These are phyloP conservation scores for Amanita muscaria DNA, from an alignment of 768 basidiomycete species.

Conservation along the genomic window DNA sequence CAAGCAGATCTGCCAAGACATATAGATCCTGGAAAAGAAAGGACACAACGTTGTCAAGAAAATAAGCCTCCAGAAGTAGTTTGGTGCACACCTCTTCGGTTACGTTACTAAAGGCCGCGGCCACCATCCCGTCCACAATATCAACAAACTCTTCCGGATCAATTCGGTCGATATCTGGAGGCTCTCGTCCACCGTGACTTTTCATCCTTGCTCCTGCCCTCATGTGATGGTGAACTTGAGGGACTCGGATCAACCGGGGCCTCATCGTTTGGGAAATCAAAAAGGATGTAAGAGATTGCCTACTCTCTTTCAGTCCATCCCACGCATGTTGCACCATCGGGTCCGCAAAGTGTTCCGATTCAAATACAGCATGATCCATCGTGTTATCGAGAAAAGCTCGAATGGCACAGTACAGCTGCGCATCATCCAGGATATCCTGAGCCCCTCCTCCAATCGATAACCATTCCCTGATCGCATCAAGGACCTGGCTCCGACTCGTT, in stretches of 20 bases:
- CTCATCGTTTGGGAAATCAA: constrained; percentile 54
- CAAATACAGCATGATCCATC: constrained; percentile 43
- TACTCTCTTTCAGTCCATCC: constrained; percentile 34
- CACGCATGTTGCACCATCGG: constrained; percentile 38
- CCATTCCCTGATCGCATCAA: constrained; percentile 67
- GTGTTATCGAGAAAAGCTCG: constrained; percentile 49
- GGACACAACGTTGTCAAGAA: constrained; percentile 4
- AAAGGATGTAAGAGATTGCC: constrained; percentile 29
- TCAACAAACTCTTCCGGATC: constrained; percentile 67
- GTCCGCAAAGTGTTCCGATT: constrained; percentile 32
- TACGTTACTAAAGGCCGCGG: constrained; percentile 67
- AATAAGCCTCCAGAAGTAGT: constrained; percentile 1
- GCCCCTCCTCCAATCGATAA: constrained; percentile 63
- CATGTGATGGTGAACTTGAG: constrained; percentile 13
- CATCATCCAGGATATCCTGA: constrained; percentile 70
- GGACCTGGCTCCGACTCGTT: constrained; percentile 49
- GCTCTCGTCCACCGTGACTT: constrained; percentile 34
- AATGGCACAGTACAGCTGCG: constrained; percentile 50
- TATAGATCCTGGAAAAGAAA: constrained; percentile 75
- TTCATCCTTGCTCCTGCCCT: constrained; percentile 20
- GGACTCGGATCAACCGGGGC: constrained; percentile 30
- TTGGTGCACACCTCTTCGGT: constrained; percentile 54
- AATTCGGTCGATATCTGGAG: constrained; percentile 57
- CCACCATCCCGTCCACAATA: constrained; percentile 68
- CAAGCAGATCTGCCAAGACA: constrained; percentile 66